Evolutionary conservation across 768 basidiomycete species (phyloP), one percentile per base, ranked within the genome.

Genomic region (Pleurotus pulmonarius): DNA sequence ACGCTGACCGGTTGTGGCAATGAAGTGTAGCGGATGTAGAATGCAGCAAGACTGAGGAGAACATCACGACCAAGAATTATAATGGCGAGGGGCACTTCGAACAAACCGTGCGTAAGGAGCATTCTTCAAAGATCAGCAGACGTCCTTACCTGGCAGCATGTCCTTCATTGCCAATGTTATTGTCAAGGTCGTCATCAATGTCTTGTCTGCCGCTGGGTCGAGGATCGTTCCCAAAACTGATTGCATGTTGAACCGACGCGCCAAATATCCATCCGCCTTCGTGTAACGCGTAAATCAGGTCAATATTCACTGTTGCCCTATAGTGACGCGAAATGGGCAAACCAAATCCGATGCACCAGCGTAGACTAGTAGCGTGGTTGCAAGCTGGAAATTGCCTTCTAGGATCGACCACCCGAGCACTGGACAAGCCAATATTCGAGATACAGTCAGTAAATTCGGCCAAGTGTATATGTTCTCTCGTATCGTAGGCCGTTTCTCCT

Each of bases 161-260:
- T 83, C 87, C 61, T 90, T 87, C 80, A 89, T 82, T 0, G 93
- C 85, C 59, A 99, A 73, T 0, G 94, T 88, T 46, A 94, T 74
- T 0, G 92, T 92, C 64, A 99, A 74, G 0, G 95, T 98, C 1
- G 97, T 96, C 88, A 99, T 90, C 43, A 99, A 74, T 9, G 84
- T 79, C 71, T 99, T 99, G 80, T 99, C 97, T 2, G 97, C 97
- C 0, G 96, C 93, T 11, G 97, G 97, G 69, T 99, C 97, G 11
- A 99, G 80, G 56, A 98, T 94, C 7, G 92, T 91, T 16, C 97
- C 97, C 16, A 98, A 78, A n/a, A 98, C 94, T 11, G 92, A 85
- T 52, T 82, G 81, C 88, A 92, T 92, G 24, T 89, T 86, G 75
- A 80, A 98, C 56, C 81, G 80, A 61, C 97, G 79, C 1, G 97